A percentile compares a stretch with the other conserved stretches of the same genome.
phyloP scores from a whole-genome alignment of 2,329 filamentous ascomycete species.

The Penicillium hordei region DNA sequence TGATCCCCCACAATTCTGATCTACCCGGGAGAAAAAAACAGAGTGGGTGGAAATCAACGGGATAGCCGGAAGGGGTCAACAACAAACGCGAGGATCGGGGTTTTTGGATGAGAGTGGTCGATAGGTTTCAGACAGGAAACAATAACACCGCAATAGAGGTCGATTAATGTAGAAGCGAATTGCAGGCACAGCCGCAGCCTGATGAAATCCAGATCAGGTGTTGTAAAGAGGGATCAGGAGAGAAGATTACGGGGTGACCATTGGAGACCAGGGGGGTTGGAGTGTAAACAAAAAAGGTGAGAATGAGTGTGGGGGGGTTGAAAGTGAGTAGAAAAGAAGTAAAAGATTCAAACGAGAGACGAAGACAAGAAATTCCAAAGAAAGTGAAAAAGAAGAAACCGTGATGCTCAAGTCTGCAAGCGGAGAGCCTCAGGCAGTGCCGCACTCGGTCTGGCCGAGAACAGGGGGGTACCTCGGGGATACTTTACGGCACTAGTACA shows the following conservation, averaged over 20 bases:
- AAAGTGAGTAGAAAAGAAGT: conserved; percentile 15
- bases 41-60: conserved; percentile 1
- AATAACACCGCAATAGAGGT: conserved; percentile 13
- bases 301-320: conserved; percentile 8
- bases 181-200: conserved; percentile 28
- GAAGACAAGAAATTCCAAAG: conserved; percentile 4
- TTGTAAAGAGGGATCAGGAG: conserved; percentile 22
- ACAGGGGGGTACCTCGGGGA: conserved; percentile 13
- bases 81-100: conserved; percentile 18
- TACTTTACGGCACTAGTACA: conserved; percentile 5
- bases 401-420: conserved; percentile 16
- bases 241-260: conserved; percentile 8
- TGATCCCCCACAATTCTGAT: conserved; percentile 14
- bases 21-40: conserved; percentile 6
- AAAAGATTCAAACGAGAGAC: conserved; percentile 20
- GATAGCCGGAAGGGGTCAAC: conserved; percentile 22
- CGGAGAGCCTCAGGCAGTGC: conserved; percentile 25
- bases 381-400: conserved; percentile 6
- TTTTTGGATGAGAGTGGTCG: background rate
- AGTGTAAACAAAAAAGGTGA: conserved; percentile 11
- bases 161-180: conserved; percentile 24
- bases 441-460: conserved; percentile 27
- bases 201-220: conserved; percentile 27
- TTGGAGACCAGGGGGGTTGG: background rate
- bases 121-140: background rate